phyloP scores from a whole-genome alignment of 176 grass and related monocot species.

The Carex parvula region DNA sequence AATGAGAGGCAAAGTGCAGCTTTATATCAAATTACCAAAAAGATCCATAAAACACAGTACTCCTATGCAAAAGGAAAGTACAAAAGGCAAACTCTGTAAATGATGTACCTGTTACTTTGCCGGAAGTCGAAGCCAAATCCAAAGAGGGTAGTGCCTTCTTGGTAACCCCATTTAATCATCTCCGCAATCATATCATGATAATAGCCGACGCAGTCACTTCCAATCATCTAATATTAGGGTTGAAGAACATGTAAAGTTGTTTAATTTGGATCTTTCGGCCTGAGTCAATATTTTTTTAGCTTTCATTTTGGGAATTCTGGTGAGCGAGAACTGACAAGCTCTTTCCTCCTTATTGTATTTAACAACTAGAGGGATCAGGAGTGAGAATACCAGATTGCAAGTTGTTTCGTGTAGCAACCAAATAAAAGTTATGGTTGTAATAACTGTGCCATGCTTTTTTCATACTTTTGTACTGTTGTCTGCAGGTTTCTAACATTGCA shows the following conservation, averaged over 20 bases:
- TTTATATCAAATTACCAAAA: background rate
- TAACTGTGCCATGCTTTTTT: no score
- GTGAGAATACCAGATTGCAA: background rate
- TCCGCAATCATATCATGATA: constrained; percentile 97
- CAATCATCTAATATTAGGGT: constrained; percentile 48
- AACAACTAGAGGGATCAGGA: background rate
- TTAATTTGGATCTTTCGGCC: background rate
- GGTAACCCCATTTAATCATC: constrained; percentile 97
- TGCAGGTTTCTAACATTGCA: no score
- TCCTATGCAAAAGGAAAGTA: background rate
- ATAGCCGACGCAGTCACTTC: constrained; percentile 76
- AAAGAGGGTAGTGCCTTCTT: constrained; percentile 91
- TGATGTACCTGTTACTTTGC: constrained; percentile 81
- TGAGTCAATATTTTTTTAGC: background rate
- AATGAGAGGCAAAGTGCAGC: background rate
- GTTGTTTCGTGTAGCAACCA: background rate
- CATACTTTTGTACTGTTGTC: no score
- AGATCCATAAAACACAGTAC: background rate
- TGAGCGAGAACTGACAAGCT: background rate
- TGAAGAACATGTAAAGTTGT: constrained; percentile 7
- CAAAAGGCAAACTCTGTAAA: background rate
- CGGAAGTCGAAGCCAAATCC: constrained; percentile 98
- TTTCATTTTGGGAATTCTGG: background rate
- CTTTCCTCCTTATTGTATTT: background rate
- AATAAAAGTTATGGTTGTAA: background rate